These are phyloP conservation scores for Selaginella moellendorffii DNA, from an alignment of 75 land plant genomes.

Conservation along the genomic window DNA sequence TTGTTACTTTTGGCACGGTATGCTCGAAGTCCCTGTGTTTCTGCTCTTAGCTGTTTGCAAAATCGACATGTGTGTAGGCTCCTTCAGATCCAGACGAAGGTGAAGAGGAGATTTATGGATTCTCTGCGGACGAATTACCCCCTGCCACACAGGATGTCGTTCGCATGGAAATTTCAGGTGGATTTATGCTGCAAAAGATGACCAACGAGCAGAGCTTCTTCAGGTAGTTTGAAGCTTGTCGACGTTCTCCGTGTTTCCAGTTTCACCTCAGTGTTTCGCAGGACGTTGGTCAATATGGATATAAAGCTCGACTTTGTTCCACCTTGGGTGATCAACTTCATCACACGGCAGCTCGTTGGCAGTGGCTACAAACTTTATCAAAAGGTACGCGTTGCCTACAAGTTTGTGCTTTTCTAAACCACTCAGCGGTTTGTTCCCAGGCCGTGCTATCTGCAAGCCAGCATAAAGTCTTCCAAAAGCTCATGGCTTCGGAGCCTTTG, in stretches of 20 bases:
- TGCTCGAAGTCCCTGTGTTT: too few species aligned
- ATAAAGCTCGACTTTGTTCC: constrained; percentile 5
- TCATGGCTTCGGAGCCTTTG: neutral
- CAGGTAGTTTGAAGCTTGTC: neutral
- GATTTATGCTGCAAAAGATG: neutral
- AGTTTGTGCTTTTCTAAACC: neutral
- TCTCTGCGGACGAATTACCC: neutral
- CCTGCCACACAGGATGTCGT: neutral
- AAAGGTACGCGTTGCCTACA: neutral
- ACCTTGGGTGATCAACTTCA: constrained; percentile 10
- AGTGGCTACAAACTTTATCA: constrained; percentile 7
- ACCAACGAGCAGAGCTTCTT: constrained; percentile 1
- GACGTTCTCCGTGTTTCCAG: neutral
- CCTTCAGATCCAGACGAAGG: constrained; percentile 1
- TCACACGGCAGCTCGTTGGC: constrained; percentile 4
- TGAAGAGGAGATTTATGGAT: neutral
- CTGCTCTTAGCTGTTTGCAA: too few species aligned
- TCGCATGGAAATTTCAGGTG: constrained; percentile 6
- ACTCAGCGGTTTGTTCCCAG: neutral
- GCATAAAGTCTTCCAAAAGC: neutral
- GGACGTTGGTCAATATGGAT: constrained; percentile 5
- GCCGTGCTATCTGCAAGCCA: neutral
- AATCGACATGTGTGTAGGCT: neutral
- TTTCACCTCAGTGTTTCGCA: neutral
- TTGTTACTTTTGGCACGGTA: constrained; percentile 66